Base-by-base conservation (phyloP, 345 rosid genomes). In the Psidium guajava region DNA sequence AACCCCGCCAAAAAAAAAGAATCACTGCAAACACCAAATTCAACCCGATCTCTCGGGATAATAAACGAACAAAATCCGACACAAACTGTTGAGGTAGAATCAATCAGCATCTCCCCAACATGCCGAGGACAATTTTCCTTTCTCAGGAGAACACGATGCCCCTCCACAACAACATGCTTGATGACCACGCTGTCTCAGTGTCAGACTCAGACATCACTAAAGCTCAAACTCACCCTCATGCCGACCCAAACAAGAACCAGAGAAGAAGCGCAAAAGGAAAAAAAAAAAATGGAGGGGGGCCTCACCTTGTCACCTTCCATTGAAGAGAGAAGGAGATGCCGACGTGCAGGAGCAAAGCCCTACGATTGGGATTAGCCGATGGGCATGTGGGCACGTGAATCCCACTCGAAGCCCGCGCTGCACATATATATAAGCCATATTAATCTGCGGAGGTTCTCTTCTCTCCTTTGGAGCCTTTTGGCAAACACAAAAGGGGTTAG, bases 351-450 rank as follows among this genome's bases (percentile, higher is more conserved):
- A 61, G 77, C 89, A 87, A 82, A 87, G 69, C 44, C 73, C 50
- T 61, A 80, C 85, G 22, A 42, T 84, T 53, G 83, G 86, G 22
- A 42, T 84, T 53, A 59, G 16, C 87, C 56, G 87, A 86, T 87
- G 55, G 82, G 36, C 55, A 83, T 27, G 82, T 81, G 52, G 50
- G 84, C 74, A 54, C 85, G 90, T 89, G 93, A 89, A 90, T 93
- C 93, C 93, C 85, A 86, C 89, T 89, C 90, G 83, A 86, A 85
- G 59, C 86, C 91, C 93, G 47, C n/a, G n/a, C n/a, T n/a, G n/a
- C n/a, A n/a, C n/a, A n/a, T 58, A 54, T 40, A 57, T 42, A 42
- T 5, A 58, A 10, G 32, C 24, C 36, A 57, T 40, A 36, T 82
- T n/a, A 54, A 54, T 82, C 83, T 27, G 54, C 25, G 25, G 25